phyloP scores from a whole-genome alignment of 2,329 filamentous ascomycete species.

The Colletotrichum gigasporum region DNA sequence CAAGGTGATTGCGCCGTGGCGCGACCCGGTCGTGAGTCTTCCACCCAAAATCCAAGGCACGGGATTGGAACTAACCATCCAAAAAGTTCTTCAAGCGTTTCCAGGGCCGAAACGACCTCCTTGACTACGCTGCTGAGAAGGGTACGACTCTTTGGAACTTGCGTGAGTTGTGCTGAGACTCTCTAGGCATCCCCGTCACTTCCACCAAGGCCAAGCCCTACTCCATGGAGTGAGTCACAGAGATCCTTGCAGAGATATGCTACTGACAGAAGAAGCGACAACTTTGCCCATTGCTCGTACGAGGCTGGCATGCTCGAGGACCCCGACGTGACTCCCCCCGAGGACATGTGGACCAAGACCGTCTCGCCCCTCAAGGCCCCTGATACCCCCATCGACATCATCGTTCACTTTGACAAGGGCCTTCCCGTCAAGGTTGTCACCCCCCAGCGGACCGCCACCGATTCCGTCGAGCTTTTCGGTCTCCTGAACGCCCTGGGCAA shows the following conservation, averaged over 20 bases:
- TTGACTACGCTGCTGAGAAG: constrained; percentile 74
- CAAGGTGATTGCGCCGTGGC: constrained; percentile 80
- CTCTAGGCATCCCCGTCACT: constrained; percentile 70
- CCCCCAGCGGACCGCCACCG: constrained; percentile 66
- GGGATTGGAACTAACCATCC: too few species aligned
- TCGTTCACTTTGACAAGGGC: constrained; percentile 73
- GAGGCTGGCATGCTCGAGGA: constrained; percentile 74
- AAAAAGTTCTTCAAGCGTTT: background rate
- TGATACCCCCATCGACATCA: constrained; percentile 71
- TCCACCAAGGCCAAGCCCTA: constrained; percentile 72
- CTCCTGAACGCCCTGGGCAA: constrained; percentile 71
- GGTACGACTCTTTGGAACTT: constrained; percentile 33
- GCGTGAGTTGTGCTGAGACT: background rate
- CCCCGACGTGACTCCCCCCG: constrained; percentile 65
- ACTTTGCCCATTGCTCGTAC: constrained; percentile 81
- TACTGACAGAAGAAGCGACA: too few species aligned
- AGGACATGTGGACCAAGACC: constrained; percentile 78
- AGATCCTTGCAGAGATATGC: too few species aligned
- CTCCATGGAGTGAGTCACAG: too few species aligned
- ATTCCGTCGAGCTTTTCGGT: constrained; percentile 72
- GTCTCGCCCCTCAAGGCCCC: constrained; percentile 67
- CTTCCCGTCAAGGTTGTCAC: constrained; percentile 70
- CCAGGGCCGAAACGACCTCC: constrained; percentile 73
- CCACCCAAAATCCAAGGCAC: background rate
- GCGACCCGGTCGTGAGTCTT: constrained; percentile 62